phyloP scores from a whole-genome alignment of 257 asterid genomes.

The Ligustrum vulgare region DNA sequence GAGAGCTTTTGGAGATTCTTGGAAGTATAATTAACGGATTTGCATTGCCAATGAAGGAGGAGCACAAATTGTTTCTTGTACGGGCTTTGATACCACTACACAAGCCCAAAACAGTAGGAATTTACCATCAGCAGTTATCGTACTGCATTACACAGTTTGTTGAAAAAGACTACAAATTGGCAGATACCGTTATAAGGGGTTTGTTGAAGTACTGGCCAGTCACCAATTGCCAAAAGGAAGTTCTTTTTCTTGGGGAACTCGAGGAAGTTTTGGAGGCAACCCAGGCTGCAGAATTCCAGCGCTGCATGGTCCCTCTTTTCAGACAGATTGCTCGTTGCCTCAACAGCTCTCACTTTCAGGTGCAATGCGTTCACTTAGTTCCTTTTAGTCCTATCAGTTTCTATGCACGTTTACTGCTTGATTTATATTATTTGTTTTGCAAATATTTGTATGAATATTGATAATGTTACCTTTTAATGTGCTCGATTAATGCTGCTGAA shows the following conservation, averaged over 20 bases:
- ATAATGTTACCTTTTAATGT: neutral
- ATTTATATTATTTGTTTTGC: slow-evolving; percentile 1
- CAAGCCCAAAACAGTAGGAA: slow-evolving; percentile 61
- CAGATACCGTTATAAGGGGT: slow-evolving; percentile 73
- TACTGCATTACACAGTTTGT: slow-evolving; percentile 76
- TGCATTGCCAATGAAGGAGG: slow-evolving; percentile 96
- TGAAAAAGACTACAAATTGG: slow-evolving; percentile 77
- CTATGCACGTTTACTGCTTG: neutral
- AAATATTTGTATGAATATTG: neutral
- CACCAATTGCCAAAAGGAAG: slow-evolving; percentile 76
- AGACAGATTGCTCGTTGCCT: slow-evolving; percentile 69
- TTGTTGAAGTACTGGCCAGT: slow-evolving; percentile 82
- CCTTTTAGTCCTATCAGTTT: slow-evolving; percentile 4
- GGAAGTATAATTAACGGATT: slow-evolving; percentile 92
- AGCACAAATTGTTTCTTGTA: slow-evolving; percentile 81
- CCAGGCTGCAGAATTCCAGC: slow-evolving; percentile 65
- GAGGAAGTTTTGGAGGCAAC: slow-evolving; percentile 82
- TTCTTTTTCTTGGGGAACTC: slow-evolving; percentile 74
- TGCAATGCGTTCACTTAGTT: slow-evolving; percentile 24
- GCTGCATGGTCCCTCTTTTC: slow-evolving; percentile 76
- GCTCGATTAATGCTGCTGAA: slow-evolving; percentile 12
- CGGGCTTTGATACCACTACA: slow-evolving; percentile 83
- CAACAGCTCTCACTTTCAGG: slow-evolving; percentile 85
- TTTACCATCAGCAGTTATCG: slow-evolving; percentile 73
- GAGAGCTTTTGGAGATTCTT: slow-evolving; percentile 81